Evolutionary conservation across 2,329 filamentous ascomycete genomes (phyloP).

Genomic region (Colletotrichum eleusines): DNA sequence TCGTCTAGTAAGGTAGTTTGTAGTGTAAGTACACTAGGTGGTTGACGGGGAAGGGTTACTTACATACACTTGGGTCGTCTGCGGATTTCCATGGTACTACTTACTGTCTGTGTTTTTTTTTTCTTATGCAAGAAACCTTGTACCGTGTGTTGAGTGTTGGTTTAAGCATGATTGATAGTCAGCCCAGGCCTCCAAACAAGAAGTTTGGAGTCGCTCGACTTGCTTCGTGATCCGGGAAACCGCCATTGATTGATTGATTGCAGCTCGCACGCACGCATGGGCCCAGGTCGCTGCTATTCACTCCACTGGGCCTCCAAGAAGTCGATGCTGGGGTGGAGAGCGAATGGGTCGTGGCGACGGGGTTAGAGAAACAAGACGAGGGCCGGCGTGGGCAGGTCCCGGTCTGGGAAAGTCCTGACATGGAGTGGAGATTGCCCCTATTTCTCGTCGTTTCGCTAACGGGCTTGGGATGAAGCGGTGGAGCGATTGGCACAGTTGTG

Average conservation of each 20-base stretch:
- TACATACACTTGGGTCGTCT: no score
- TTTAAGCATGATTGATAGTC: background rate
- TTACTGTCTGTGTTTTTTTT: no score
- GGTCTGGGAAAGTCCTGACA: constrained; percentile 34
- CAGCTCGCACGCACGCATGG: no score
- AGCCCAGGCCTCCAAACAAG: background rate
- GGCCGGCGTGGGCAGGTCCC: constrained; percentile 32
- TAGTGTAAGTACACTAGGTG: no score
- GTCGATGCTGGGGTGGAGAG: background rate
- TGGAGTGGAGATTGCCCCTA: constrained; percentile 41
- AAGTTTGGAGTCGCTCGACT: background rate
- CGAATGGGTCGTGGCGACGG: background rate
- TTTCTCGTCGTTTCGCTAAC: constrained; percentile 30
- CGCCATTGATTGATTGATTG: no score
- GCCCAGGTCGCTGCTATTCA: no score
- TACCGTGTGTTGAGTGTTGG: background rate
- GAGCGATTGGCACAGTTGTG: background rate
- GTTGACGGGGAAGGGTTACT: no score
- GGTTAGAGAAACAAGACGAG: constrained; percentile 5
- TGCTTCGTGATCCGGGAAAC: no score
- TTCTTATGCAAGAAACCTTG: background rate
- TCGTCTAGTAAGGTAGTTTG: background rate
- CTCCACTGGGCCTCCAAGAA: no score
- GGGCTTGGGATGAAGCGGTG: constrained; percentile 10
- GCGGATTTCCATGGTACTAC: no score